phyloP scores from a whole-genome alignment of 176 grass and related monocot genomes.

The Hsuehochloa calcarea region DNA sequence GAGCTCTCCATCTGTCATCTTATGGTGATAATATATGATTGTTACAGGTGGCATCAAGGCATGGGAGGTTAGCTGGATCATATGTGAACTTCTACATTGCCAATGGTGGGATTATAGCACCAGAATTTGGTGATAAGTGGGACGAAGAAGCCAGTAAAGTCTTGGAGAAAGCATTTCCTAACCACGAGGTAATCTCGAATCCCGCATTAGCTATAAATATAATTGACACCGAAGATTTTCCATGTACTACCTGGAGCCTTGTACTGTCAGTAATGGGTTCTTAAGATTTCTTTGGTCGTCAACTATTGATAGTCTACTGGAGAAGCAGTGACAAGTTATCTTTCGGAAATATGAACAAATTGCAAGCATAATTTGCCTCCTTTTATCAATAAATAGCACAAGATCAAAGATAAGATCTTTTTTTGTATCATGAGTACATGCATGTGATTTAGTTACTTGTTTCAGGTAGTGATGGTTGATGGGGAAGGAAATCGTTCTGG shows the following conservation, averaged over 20 bases:
- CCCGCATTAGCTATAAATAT: not conserved
- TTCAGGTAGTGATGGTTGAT: not conserved
- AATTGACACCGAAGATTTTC: not conserved
- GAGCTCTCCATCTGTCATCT: not conserved
- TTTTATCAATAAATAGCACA: not conserved
- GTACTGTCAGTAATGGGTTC: not conserved
- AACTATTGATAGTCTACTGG: not conserved
- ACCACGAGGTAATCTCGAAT: constrained; percentile 24
- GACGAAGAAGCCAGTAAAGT: constrained; percentile 28
- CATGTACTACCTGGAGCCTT: not conserved
- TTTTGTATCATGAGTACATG: not conserved
- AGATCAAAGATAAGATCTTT: not conserved
- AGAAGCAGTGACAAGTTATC: not conserved
- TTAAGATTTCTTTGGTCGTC: not conserved
- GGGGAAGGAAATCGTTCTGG: not conserved
- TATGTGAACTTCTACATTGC: constrained; percentile 53
- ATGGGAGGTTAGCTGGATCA: constrained; percentile 36
- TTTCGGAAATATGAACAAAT: not conserved
- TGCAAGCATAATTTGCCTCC: not conserved
- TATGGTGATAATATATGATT: not conserved
- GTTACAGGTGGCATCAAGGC: not conserved
- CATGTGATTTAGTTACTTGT: not conserved
- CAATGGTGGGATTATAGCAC: constrained; percentile 51
- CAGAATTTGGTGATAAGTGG: constrained; percentile 46
- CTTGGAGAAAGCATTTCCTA: constrained; percentile 29